A percentile compares a stretch with the other conserved stretches of the same genome.
Conservation (phyloP, 2,329 filamentous ascomycete genomes). For the Huntiella decipiens region DNA sequence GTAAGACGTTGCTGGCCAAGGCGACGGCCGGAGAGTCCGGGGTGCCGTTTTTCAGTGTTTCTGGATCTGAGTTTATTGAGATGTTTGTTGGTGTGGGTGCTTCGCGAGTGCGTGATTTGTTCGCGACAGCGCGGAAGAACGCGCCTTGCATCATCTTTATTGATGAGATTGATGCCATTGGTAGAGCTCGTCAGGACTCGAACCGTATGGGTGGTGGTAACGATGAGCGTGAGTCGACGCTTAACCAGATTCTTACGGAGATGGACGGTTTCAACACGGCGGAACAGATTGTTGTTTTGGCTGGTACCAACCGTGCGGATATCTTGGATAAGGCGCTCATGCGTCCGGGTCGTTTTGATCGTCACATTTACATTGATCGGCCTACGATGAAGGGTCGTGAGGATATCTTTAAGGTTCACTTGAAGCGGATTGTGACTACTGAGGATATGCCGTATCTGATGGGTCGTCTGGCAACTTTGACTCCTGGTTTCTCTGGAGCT, state of each 20-base stretch:
- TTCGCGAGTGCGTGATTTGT: slow-evolving; percentile 84
- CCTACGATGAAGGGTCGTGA: slow-evolving; percentile 93
- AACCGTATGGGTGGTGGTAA: slow-evolving; percentile 62
- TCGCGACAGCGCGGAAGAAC: slow-evolving; percentile 85
- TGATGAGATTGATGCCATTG: slow-evolving; percentile 96
- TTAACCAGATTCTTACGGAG: slow-evolving; percentile 96
- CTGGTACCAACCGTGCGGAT: slow-evolving; percentile 89
- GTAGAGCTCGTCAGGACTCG: slow-evolving; percentile 68
- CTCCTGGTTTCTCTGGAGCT: slow-evolving; percentile 89
- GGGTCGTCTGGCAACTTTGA: slow-evolving; percentile 76
- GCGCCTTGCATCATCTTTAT: slow-evolving; percentile 99
- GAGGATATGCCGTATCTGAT: slow-evolving; percentile 78
- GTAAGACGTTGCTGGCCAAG: slow-evolving; percentile 94
- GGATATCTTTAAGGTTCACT: slow-evolving; percentile 88
- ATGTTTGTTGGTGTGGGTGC: slow-evolving; percentile 99
- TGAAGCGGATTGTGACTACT: slow-evolving; percentile 83
- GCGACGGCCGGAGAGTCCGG: slow-evolving; percentile 92
- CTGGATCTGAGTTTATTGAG: slow-evolving; percentile 95
- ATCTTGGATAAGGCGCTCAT: slow-evolving; percentile 89
- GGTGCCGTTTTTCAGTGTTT: slow-evolving; percentile 96
- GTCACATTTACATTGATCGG: slow-evolving; percentile 85
- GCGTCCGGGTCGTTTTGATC: slow-evolving; percentile 90
- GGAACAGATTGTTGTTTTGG: slow-evolving; percentile 90
- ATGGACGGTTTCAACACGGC: slow-evolving; percentile 99
- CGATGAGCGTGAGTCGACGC: slow-evolving; percentile 87